These are phyloP conservation scores for Paramecium octaurelia DNA, from an alignment of 73 alveolate species.

Conservation along the genomic window DNA sequence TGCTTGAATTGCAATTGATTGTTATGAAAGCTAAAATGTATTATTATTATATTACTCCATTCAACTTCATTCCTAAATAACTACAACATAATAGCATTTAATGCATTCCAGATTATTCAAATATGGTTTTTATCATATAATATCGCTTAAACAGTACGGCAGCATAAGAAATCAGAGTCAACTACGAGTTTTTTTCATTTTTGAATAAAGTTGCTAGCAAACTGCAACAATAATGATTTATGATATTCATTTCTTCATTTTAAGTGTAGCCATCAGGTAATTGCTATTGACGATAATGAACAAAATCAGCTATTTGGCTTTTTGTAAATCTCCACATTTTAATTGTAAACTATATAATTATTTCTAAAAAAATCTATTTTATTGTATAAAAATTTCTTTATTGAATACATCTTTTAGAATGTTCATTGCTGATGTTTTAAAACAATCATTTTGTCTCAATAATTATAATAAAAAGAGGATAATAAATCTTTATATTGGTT, in stretches of 20 bases:
- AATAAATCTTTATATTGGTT: too few relatives aligned
- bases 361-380: too few relatives aligned
- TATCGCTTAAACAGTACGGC: not conserved
- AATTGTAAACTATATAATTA: not conserved
- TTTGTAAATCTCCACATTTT: conserved; percentile 10
- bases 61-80: not conserved
- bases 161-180: not conserved
- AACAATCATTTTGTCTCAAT: too few relatives aligned
- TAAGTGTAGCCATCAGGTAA: not conserved
- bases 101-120: not conserved
- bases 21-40: not conserved
- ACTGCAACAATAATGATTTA: not conserved
- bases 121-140: not conserved
- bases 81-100: not conserved
- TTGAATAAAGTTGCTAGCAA: not conserved
- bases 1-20: not conserved
- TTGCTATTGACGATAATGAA: not conserved
- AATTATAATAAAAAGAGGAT: too few relatives aligned
- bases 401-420: too few relatives aligned
- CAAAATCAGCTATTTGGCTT: not conserved
- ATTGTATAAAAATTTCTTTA: too few relatives aligned
- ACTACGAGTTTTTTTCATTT: not conserved
- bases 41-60: not conserved
- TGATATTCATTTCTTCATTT: not conserved
- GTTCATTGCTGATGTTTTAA: too few relatives aligned